Evolutionary conservation across 768 basidiomycete genomes (phyloP).

Genomic region (Polyporus arcularius): DNA sequence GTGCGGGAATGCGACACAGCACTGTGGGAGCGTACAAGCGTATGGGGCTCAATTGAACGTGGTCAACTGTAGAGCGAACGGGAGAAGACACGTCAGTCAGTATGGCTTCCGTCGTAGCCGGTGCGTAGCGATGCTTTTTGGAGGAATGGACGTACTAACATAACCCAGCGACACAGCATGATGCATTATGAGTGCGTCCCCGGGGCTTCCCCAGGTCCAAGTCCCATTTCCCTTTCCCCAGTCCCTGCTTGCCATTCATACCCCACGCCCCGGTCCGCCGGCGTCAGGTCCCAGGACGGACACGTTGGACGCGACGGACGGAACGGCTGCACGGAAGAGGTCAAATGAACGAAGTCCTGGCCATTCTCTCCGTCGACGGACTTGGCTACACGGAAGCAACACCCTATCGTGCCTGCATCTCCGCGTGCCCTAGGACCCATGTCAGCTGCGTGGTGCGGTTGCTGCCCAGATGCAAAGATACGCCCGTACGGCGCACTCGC

Average conservation of each 20-base stretch:
- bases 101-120: neutral
- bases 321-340: neutral
- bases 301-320: neutral
- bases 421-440: neutral
- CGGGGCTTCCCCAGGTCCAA: neutral
- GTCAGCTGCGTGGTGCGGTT: neutral
- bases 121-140: neutral
- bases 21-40: too few species aligned
- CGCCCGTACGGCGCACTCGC: neutral
- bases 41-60: too few species aligned
- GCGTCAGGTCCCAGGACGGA: neutral
- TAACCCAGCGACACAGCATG: neutral
- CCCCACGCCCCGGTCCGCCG: neutral
- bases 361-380: neutral
- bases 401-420: neutral
- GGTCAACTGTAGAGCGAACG: neutral
- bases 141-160: neutral
- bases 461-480: neutral
- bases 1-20: neutral
- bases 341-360: neutral
- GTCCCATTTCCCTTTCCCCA: neutral
- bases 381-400: neutral
- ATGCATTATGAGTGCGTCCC: neutral
- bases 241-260: neutral
- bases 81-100: neutral